A percentile compares a stretch with the other conserved stretches of the same genome.
phyloP scores from a whole-genome alignment of 75 land plant species.

The Pinus tabuliformis region DNA sequence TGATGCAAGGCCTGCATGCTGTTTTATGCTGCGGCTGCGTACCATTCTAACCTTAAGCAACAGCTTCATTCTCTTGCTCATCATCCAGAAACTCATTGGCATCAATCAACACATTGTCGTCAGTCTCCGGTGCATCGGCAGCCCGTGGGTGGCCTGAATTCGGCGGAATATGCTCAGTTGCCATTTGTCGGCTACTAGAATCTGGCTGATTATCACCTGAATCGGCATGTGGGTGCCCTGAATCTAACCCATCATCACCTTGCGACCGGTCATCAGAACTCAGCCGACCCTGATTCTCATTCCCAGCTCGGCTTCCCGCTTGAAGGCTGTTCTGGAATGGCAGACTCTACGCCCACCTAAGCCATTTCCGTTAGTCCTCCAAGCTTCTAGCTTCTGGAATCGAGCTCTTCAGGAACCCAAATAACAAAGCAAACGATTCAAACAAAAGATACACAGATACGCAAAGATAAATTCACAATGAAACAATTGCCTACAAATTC shows the following conservation, averaged over 20 bases:
- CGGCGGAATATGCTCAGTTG: neutral
- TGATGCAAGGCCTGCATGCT: too few relatives aligned
- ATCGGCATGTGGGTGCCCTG: neutral
- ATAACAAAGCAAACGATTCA: too few relatives aligned
- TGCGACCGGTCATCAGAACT: neutral
- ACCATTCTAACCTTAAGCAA: too few relatives aligned
- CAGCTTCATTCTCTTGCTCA: neutral
- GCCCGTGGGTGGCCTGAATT: neutral
- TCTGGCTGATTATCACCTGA: neutral
- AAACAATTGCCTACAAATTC: too few relatives aligned
- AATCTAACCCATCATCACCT: neutral
- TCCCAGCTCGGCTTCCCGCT: neutral
- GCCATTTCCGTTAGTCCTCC: too few relatives aligned
- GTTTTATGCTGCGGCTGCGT: too few relatives aligned
- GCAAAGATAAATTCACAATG: too few relatives aligned
- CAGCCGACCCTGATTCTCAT: neutral
- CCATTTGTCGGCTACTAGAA: neutral
- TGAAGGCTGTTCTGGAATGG: too few relatives aligned
- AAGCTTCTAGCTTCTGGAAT: too few relatives aligned
- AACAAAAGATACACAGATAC: too few relatives aligned
- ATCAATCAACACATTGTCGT: slow-evolving; percentile 29
- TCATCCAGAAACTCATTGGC: slow-evolving; percentile 19
- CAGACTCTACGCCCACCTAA: too few relatives aligned
- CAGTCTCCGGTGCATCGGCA: neutral
- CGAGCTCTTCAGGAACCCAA: too few relatives aligned